A percentile compares a stretch with the other conserved stretches of the same genome.
Conservation (phyloP, 306 rosid species). For the Glycyrrhiza uralensis region DNA sequence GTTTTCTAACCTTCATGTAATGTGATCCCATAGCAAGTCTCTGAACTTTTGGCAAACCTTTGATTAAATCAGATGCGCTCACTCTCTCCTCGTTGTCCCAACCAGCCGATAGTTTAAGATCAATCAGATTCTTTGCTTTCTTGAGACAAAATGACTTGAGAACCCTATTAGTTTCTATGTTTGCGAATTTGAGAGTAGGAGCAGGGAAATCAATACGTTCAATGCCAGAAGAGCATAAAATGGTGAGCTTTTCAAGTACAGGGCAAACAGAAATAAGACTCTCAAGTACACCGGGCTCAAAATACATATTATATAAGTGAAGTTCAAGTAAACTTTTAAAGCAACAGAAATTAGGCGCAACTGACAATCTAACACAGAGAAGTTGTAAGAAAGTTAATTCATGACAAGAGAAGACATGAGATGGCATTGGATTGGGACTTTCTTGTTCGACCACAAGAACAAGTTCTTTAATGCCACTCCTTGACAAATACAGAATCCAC, state of each 20-base stretch:
- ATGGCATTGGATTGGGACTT: neutral
- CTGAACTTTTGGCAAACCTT: neutral
- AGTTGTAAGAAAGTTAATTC: neutral
- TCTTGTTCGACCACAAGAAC: neutral
- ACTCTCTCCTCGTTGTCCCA: neutral
- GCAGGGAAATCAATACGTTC: neutral
- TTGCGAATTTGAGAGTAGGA: neutral
- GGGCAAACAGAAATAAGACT: conserved; percentile 8
- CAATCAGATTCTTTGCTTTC: neutral
- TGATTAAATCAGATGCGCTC: neutral
- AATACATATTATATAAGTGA: neutral
- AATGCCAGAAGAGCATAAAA: neutral
- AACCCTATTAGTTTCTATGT: neutral
- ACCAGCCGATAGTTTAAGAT: neutral
- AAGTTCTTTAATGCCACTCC: neutral
- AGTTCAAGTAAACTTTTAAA: neutral
- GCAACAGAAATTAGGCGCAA: neutral
- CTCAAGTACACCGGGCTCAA: neutral
- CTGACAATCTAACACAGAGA: neutral
- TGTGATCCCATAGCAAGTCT: neutral
- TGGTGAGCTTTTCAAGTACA: neutral
- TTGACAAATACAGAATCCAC: conserved; percentile 15
- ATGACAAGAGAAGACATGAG: neutral
- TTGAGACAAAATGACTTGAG: conserved; percentile 9
- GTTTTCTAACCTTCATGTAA: conserved; percentile 8